These are phyloP conservation scores for Styphnolobium japonicum DNA, from an alignment of 306 rosid species.

Conservation along the genomic window DNA sequence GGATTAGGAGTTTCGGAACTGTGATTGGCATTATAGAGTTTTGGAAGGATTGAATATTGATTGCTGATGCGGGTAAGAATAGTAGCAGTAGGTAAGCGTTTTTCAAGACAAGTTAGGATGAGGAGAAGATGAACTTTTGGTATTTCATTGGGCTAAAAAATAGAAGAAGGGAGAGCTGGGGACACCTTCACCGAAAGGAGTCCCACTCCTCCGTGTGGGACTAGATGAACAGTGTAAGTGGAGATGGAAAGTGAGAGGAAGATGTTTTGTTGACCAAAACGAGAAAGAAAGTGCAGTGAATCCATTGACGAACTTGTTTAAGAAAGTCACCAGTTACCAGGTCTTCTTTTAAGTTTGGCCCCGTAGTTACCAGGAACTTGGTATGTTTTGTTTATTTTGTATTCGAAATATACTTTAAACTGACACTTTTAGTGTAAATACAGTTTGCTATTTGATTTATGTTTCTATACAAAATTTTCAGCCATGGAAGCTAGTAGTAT, in stretches of 20 bases:
- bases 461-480: neutral
- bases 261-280: no score
- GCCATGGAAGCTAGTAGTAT: neutral
- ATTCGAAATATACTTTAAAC: no score
- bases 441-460: no score
- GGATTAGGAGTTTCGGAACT: neutral
- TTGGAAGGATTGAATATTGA: neutral
- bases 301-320: neutral
- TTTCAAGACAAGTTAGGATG: neutral
- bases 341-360: no score
- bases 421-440: no score
- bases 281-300: neutral
- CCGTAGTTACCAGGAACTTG: no score
- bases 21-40: neutral
- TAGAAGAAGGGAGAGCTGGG: neutral
- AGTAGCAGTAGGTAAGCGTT: no score
- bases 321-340: no score
- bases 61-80: neutral
- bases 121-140: neutral
- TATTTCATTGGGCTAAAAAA: neutral
- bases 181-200: no score
- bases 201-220: neutral
- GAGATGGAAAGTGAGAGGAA: neutral
- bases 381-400: no score
- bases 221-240: neutral